These are phyloP conservation scores for Wickerhamomyces subpelliculosus DNA, from an alignment of 805 yeast species.

Conservation along the genomic window DNA sequence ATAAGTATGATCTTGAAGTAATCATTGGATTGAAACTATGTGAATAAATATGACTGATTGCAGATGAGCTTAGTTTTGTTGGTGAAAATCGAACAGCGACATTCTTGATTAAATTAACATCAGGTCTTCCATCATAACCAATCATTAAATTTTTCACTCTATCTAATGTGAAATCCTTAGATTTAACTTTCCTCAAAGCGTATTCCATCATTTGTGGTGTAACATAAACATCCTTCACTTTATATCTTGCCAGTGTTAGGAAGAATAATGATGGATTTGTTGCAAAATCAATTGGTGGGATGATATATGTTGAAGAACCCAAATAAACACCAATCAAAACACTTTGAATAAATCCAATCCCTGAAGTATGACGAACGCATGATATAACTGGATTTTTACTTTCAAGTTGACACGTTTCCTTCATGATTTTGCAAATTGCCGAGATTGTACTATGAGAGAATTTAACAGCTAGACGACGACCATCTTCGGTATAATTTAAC, in stretches of 20 bases:
- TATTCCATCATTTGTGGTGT: conserved; percentile 79
- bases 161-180: conserved; percentile 47
- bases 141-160: conserved; percentile 78
- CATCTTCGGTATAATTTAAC: conserved; percentile 68
- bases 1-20: conserved; percentile 78
- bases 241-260: conserved; percentile 62
- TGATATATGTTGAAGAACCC: conserved; percentile 79
- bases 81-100: conserved; percentile 57
- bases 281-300: conserved; percentile 73
- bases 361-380: conserved; percentile 76
- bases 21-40: conserved; percentile 79
- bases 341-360: conserved; percentile 87
- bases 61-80: conserved; percentile 57
- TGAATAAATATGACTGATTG: conserved; percentile 71
- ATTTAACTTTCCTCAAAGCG: conserved; percentile 53
- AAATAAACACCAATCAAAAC: conserved; percentile 75
- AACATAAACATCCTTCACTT: conserved; percentile 79
- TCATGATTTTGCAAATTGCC: conserved; percentile 79
- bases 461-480: conserved; percentile 48
- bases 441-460: conserved; percentile 55
- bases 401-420: conserved; percentile 84
- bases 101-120: conserved; percentile 46
- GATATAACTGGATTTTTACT: conserved; percentile 72
- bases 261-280: conserved; percentile 68
- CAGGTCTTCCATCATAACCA: conserved; percentile 70